phyloP scores from a whole-genome alignment of 371 early-diverging fungal species.

The Entomophthora muscae region DNA sequence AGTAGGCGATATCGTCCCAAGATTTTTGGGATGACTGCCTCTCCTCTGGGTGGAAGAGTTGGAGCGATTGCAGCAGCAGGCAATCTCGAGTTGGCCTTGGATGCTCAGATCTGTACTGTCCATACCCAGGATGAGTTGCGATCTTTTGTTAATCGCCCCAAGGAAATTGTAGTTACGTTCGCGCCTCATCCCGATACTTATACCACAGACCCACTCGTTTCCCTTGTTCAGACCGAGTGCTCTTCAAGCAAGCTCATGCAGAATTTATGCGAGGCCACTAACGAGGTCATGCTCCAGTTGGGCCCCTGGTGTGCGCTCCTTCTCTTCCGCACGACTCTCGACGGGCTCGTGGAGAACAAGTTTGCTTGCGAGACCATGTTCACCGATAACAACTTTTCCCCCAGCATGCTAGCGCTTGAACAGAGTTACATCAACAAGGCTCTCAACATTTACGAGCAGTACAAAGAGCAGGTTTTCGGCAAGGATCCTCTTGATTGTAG shows the following conservation, averaged over 20 bases:
- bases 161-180: conserved; percentile 31
- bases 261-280: conserved; percentile 18
- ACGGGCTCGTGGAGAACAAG: conserved; percentile 13
- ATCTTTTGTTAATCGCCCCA: conserved; percentile 21
- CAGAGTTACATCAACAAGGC: conserved; percentile 6
- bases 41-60: conserved; percentile 34
- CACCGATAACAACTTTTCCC: conserved; percentile 1
- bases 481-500: conserved; percentile 1
- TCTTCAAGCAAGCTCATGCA: conserved; percentile 17
- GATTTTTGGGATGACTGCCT: conserved; percentile 89
- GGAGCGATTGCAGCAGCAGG: conserved; percentile 14
- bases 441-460: conserved; percentile 15
- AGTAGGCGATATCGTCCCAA: conserved; percentile 34
- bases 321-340: conserved; percentile 26
- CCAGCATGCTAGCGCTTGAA: conserved; percentile 11
- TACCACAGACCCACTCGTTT: conserved; percentile 21
- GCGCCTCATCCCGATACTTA: conserved; percentile 12
- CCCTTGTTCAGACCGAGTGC: conserved; percentile 19
- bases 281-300: conserved; percentile 21
- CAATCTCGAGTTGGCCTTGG: conserved; percentile 45
- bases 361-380: background rate
- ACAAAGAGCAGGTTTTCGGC: conserved; percentile 7
- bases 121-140: conserved; percentile 18
- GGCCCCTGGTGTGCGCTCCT: conserved; percentile 50
- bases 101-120: conserved; percentile 43